Percentiles rank a stretch among this genome's conserved stretches.
Evolutionary conservation across 306 rosid species (phyloP).

Genomic region (Pachyrhizus erosus): DNA sequence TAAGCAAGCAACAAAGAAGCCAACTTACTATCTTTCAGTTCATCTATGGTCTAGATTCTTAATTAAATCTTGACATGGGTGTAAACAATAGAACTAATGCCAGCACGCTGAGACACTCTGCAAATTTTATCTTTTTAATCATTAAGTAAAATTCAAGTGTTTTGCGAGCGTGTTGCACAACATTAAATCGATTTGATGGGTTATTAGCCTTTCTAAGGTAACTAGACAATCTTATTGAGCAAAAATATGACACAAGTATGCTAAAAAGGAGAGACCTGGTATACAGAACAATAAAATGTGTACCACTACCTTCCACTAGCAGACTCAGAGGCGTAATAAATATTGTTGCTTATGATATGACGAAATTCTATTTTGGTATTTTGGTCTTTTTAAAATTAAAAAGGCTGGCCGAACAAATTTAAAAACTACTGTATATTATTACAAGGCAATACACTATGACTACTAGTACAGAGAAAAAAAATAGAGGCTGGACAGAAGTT

Average conservation of each 20-base stretch:
- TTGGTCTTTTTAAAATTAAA: too few relatives aligned
- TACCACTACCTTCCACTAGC: background rate
- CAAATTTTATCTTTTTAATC: background rate
- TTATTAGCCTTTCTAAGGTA: background rate
- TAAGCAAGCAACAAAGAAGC: background rate
- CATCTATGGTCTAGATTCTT: background rate
- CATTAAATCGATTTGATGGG: background rate
- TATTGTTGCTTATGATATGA: background rate
- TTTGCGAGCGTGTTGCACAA: background rate
- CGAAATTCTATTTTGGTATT: too few relatives aligned
- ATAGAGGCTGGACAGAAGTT: constrained; percentile 30
- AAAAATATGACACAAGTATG: background rate
- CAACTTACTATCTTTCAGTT: background rate
- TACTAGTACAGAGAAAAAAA: constrained; percentile 41
- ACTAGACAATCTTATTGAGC: background rate
- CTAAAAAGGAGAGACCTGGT: background rate
- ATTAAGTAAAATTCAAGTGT: background rate
- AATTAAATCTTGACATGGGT: constrained; percentile 4
- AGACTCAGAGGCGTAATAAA: background rate
- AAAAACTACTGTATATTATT: too few relatives aligned
- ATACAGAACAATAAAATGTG: background rate
- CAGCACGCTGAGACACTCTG: background rate
- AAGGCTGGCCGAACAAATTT: too few relatives aligned
- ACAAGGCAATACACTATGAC: too few relatives aligned
- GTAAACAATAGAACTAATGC: background rate